Percentiles rank a stretch among this genome's conserved stretches.
These are phyloP conservation scores for Moesziomyces antarcticus DNA, from an alignment of 1,284 basidiomycete species.

Conservation along the genomic window DNA sequence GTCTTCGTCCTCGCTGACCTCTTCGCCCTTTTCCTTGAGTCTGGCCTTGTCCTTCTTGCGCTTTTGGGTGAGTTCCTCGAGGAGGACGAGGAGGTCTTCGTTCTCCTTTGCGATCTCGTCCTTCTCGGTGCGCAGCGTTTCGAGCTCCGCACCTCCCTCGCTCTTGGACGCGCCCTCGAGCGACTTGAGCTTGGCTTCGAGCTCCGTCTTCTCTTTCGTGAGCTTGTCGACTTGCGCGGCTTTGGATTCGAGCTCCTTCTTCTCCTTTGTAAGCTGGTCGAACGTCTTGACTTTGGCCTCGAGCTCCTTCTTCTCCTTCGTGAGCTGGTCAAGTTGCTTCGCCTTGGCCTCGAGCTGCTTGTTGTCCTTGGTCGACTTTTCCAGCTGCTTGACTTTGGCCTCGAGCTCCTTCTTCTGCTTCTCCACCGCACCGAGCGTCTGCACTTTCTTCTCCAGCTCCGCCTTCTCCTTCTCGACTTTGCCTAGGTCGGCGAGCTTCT, in stretches of 20 bases:
- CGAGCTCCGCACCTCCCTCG: slow-evolving; percentile 7
- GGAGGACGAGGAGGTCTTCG: slow-evolving; percentile 89
- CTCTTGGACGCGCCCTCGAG: slow-evolving; percentile 6
- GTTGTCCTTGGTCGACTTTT: slow-evolving; percentile 35
- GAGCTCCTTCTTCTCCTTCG: slow-evolving; percentile 67
- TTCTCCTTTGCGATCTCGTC: slow-evolving; percentile 90
- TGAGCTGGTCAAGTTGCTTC: slow-evolving; percentile 79
- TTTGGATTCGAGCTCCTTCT: slow-evolving; percentile 8
- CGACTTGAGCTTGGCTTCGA: slow-evolving; percentile 12
- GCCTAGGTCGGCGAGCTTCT: slow-evolving; percentile 51
- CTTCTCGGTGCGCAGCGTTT: slow-evolving; percentile 32
- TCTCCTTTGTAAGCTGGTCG: slow-evolving; percentile 7
- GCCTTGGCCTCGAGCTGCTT: slow-evolving; percentile 69
- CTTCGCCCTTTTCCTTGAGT: slow-evolving; percentile 79
- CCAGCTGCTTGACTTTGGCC: slow-evolving; percentile 11
- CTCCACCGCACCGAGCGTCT: slow-evolving; percentile 13
- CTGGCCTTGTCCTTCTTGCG: slow-evolving; percentile 81
- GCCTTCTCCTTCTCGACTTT: slow-evolving; percentile 12
- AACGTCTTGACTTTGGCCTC: slow-evolving; percentile 6
- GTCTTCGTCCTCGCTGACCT: slow-evolving; percentile 76
- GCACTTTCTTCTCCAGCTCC: slow-evolving; percentile 21
- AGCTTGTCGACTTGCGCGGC: slow-evolving; percentile 1
- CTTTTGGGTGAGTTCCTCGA: slow-evolving; percentile 91
- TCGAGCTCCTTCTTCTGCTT: slow-evolving; percentile 35
- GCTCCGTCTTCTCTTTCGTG: slow-evolving; percentile 2